Conservation (phyloP, 2,329 filamentous ascomycete genomes). For the Fusarium nodosum region DNA sequence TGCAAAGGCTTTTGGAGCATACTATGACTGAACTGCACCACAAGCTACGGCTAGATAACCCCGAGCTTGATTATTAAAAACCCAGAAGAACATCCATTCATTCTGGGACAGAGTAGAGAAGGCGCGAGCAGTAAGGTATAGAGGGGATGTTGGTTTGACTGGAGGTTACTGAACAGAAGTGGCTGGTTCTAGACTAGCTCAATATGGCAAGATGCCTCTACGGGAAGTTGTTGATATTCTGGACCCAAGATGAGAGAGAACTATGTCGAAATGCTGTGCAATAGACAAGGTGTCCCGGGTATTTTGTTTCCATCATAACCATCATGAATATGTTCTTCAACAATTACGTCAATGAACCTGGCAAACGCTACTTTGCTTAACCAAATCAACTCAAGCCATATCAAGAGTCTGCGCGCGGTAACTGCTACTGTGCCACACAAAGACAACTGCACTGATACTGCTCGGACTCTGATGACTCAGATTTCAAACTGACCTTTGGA, state of each 20-base stretch:
- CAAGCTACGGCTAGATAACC: background rate
- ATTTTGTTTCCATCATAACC: background rate
- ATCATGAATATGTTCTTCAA: background rate
- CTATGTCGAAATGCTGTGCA: background rate
- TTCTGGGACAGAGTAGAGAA: background rate
- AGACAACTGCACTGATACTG: conserved; percentile 8
- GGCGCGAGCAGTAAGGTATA: background rate
- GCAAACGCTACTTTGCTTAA: background rate
- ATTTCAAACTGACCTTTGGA: background rate
- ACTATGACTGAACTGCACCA: background rate
- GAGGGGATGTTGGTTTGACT: background rate
- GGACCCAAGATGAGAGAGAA: background rate
- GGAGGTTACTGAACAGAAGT: background rate
- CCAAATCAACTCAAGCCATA: background rate
- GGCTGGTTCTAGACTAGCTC: background rate
- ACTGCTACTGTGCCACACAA: background rate
- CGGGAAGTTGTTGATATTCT: background rate
- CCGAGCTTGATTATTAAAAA: background rate
- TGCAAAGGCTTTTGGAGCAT: background rate
- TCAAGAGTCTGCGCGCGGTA: conserved; percentile 7
- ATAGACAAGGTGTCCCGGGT: background rate
- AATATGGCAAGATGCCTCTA: background rate
- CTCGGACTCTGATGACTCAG: background rate
- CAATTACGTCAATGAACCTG: background rate
- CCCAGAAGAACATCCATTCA: background rate